Conservation (phyloP, 768 basidiomycete species). For the Fomitopsis pulvina region DNA sequence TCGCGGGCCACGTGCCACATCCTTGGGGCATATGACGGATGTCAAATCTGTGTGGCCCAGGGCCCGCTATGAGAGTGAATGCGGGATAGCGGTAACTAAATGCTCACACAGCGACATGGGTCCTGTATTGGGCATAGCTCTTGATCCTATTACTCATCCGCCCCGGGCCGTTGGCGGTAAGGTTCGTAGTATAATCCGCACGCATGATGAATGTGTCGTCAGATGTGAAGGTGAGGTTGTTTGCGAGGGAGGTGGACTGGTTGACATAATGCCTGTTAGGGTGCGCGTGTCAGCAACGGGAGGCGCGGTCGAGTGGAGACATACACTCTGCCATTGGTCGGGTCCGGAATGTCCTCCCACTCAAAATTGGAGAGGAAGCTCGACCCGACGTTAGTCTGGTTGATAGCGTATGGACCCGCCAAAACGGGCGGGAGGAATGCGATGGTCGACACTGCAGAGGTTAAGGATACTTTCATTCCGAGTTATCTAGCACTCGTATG, state of each 20-base stretch:
- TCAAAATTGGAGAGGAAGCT: constrained; percentile 47
- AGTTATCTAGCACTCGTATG: too few relatives aligned
- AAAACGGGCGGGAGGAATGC: background rate
- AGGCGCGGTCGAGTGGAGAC: constrained; percentile 11
- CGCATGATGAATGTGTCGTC: constrained; percentile 49
- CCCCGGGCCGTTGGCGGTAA: constrained; percentile 44
- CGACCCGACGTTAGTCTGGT: background rate
- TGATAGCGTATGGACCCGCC: background rate
- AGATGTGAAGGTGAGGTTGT: constrained; percentile 53
- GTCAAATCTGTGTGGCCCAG: constrained; percentile 23
- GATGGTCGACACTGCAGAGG: background rate
- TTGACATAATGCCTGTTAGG: constrained; percentile 35
- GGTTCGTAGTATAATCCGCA: constrained; percentile 42
- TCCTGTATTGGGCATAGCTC: constrained; percentile 46
- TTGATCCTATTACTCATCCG: constrained; percentile 52
- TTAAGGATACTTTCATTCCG: too few relatives aligned
- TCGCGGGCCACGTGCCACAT: constrained; percentile 49
- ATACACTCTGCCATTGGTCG: constrained; percentile 64
- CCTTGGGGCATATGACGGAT: constrained; percentile 52
- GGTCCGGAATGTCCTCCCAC: constrained; percentile 46
- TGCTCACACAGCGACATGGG: constrained; percentile 47
- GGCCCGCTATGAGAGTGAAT: background rate
- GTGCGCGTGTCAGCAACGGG: background rate
- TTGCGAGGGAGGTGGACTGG: constrained; percentile 39
- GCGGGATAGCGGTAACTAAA: background rate